Evolutionary conservation across 208 protist genomes (phyloP).

Genomic region (Trypanosoma theileri): DNA sequence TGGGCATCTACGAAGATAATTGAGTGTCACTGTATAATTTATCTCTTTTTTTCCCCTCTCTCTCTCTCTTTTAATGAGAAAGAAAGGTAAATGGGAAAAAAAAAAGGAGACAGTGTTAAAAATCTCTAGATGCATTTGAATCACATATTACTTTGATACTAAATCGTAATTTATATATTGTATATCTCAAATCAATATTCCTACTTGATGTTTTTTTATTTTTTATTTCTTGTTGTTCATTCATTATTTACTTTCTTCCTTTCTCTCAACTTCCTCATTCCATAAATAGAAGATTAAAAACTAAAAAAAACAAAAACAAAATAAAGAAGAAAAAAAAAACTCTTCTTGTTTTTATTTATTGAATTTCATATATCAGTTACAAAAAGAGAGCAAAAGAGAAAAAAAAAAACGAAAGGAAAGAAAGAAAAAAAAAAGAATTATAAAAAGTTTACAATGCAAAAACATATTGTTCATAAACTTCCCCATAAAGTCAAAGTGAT

Average conservation of each 20-base stretch:
- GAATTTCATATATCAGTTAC: too few relatives aligned
- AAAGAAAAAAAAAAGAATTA: slow-evolving; percentile 1
- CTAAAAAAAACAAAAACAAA: slow-evolving; percentile 11
- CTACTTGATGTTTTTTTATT: slow-evolving; percentile 14
- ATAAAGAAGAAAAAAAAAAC: neutral
- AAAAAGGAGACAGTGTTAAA: neutral
- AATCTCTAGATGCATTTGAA: neutral
- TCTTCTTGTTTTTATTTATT: neutral
- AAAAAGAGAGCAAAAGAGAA: too few relatives aligned
- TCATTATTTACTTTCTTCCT: neutral
- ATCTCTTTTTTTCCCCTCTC: neutral
- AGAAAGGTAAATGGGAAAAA: too few relatives aligned
- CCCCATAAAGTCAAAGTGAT: slow-evolving; percentile 38
- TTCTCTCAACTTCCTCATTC: neutral
- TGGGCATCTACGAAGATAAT: slow-evolving; percentile 56
- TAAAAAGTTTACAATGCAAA: slow-evolving; percentile 3
- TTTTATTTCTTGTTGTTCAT: slow-evolving; percentile 13
- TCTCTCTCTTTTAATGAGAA: neutral
- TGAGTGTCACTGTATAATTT: slow-evolving; percentile 5
- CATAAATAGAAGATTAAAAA: slow-evolving; percentile 11
- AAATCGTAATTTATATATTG: too few relatives aligned
- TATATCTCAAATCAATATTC: neutral
- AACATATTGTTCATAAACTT: slow-evolving; percentile 29
- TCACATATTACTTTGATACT: too few relatives aligned
- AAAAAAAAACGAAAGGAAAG: too few relatives aligned